phyloP scores from a whole-genome alignment of 169 alveolate species.

The Plasmodium chabaudi region DNA sequence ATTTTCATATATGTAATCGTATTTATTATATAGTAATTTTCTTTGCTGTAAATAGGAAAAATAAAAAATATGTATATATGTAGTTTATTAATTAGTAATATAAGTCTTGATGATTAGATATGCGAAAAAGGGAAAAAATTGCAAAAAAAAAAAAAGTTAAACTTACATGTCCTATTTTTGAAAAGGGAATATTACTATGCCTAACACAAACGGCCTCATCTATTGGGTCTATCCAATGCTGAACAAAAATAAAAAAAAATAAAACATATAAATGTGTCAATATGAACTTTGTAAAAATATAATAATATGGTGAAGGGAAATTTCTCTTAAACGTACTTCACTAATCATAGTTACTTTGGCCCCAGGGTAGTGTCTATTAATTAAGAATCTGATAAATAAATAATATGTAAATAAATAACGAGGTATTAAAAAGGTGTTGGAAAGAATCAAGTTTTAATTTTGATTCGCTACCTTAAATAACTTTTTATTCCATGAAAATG shows the following conservation, averaged over 20 bases:
- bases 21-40: constrained; percentile 34
- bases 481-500: constrained; percentile 64
- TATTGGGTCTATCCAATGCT: constrained; percentile 76
- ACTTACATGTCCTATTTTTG: constrained; percentile 65
- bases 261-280: neutral
- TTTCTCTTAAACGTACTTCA: constrained; percentile 17
- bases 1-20: constrained; percentile 68
- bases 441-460: neutral
- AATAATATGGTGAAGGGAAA: neutral
- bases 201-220: constrained; percentile 55
- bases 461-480: constrained; percentile 33
- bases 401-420: neutral
- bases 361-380: constrained; percentile 71
- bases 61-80: neutral
- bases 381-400: constrained; percentile 17
- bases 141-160: neutral
- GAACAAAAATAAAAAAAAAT: neutral
- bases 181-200: constrained; percentile 64
- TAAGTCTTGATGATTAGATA: neutral
- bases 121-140: neutral
- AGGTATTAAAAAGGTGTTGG: neutral
- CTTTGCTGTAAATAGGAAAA: constrained; percentile 29
- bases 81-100: neutral
- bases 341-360: constrained; percentile 69
- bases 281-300: neutral